phyloP scores from a whole-genome alignment of 192 early-diverging fungal species.

The Coemansia sp. region DNA sequence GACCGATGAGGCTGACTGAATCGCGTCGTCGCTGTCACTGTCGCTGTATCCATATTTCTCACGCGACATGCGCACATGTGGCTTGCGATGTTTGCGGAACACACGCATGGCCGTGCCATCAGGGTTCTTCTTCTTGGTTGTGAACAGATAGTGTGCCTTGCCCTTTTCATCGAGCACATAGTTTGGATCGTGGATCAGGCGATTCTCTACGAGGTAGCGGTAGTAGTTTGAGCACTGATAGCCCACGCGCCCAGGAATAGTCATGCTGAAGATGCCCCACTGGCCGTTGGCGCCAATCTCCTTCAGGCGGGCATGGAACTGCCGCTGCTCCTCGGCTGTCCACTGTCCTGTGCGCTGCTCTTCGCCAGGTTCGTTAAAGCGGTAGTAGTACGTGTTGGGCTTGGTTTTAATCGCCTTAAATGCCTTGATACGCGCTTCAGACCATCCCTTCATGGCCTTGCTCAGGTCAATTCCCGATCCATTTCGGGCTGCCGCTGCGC shows the following conservation, averaged over 20 bases:
- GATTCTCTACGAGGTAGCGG: slow-evolving; percentile 82
- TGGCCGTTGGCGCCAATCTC: slow-evolving; percentile 94
- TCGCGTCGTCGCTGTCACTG: slow-evolving; percentile 35
- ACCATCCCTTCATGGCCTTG: slow-evolving; percentile 96
- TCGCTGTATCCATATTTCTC: slow-evolving; percentile 61
- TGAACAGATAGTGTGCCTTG: slow-evolving; percentile 88
- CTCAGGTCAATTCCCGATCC: slow-evolving; percentile 73
- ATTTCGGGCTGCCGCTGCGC: slow-evolving; percentile 46
- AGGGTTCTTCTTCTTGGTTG: slow-evolving; percentile 73
- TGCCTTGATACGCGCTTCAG: slow-evolving; percentile 86
- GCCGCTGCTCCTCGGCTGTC: slow-evolving; percentile 80
- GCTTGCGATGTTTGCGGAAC: slow-evolving; percentile 77
- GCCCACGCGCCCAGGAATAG: slow-evolving; percentile 92
- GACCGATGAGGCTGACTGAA: slow-evolving; percentile 29
- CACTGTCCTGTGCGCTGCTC: slow-evolving; percentile 90
- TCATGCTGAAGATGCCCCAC: slow-evolving; percentile 96
- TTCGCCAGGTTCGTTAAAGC: slow-evolving; percentile 96
- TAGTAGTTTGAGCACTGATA: slow-evolving; percentile 99
- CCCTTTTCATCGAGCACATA: slow-evolving; percentile 89
- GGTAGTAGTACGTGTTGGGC: slow-evolving; percentile 97
- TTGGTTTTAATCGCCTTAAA: slow-evolving; percentile 92
- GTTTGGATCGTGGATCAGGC: slow-evolving; percentile 87
- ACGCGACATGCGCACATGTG: slow-evolving; percentile 58
- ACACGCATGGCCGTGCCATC: slow-evolving; percentile 77
- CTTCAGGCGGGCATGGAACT: slow-evolving; percentile 80